A percentile compares a stretch with the other conserved stretches of the same genome.
Conservation (phyloP, 1,284 basidiomycete genomes). For the Termitomyces sp. region DNA sequence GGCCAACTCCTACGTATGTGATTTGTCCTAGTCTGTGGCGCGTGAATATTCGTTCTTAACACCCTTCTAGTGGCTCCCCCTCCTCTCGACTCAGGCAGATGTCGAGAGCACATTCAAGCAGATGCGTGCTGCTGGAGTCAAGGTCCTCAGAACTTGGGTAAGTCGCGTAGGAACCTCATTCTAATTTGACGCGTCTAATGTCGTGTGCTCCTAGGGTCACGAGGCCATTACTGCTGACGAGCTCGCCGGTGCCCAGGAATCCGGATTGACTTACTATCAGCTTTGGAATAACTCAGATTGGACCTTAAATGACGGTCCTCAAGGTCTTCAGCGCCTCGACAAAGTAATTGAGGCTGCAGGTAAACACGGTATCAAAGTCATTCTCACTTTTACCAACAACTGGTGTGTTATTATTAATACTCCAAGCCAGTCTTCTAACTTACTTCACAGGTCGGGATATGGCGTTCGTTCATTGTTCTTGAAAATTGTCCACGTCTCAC, state of each 20-base stretch:
- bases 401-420: constrained; percentile 31
- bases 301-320: constrained; percentile 34
- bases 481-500: background rate
- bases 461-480: constrained; percentile 24
- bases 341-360: constrained; percentile 44
- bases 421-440: background rate
- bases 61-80: constrained; percentile 8
- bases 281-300: constrained; percentile 49
- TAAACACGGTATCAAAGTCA: constrained; percentile 48
- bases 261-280: constrained; percentile 50
- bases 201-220: constrained; percentile 36
- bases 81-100: constrained; percentile 27
- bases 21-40: background rate
- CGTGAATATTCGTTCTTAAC: background rate
- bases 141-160: constrained; percentile 34
- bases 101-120: constrained; percentile 31
- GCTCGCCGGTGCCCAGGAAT: constrained; percentile 35
- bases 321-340: constrained; percentile 52
- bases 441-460: constrained; percentile 34
- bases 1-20: constrained; percentile 29
- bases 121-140: constrained; percentile 31
- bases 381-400: constrained; percentile 52
- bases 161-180: background rate
- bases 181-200: constrained; percentile 14
- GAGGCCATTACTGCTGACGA: constrained; percentile 46